Percentiles rank a stretch among this genome's conserved stretches.
These are phyloP conservation scores for Plasmopara muralis DNA, from an alignment of 352 stramenopile genomes.

Conservation along the genomic window DNA sequence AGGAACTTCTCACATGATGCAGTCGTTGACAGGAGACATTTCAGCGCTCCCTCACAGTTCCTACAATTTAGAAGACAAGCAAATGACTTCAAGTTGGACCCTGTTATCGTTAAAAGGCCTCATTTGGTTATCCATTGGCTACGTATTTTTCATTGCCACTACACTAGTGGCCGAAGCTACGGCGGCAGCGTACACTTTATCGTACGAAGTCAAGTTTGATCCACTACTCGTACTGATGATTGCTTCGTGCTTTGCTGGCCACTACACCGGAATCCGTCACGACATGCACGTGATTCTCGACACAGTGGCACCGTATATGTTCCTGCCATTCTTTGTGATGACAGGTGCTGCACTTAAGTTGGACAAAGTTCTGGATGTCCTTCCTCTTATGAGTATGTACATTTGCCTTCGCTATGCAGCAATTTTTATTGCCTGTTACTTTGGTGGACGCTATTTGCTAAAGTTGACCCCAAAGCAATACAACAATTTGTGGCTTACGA, in stretches of 20 bases:
- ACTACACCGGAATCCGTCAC: slow-evolving; percentile 48
- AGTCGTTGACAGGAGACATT: slow-evolving; percentile 23
- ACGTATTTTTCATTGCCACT: slow-evolving; percentile 51
- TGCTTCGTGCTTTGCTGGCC: slow-evolving; percentile 52
- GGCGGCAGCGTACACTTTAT: slow-evolving; percentile 36
- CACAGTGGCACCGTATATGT: slow-evolving; percentile 55
- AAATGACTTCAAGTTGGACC: slow-evolving; percentile 15
- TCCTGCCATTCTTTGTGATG: slow-evolving; percentile 72
- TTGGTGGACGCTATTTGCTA: slow-evolving; percentile 45
- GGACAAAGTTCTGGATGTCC: slow-evolving; percentile 46
- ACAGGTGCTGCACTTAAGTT: slow-evolving; percentile 58
- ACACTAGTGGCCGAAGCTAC: slow-evolving; percentile 33
- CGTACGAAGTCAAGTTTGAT: slow-evolving; percentile 65
- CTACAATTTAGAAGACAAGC: slow-evolving; percentile 26
- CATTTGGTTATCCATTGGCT: slow-evolving; percentile 57
- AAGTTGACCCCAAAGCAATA: slow-evolving; percentile 51
- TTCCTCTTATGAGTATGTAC: slow-evolving; percentile 61
- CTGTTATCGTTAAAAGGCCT: slow-evolving; percentile 50
- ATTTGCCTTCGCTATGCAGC: slow-evolving; percentile 48
- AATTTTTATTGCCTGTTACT: slow-evolving; percentile 61
- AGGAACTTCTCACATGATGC: slow-evolving; percentile 13
- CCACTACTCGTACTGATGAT: slow-evolving; percentile 61
- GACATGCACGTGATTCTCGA: slow-evolving; percentile 75
- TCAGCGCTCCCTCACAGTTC: slow-evolving; percentile 45
- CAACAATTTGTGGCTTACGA: slow-evolving; percentile 68